Evolutionary conservation across 306 rosid genomes (phyloP).

Genomic region (Lagenaria siceraria): DNA sequence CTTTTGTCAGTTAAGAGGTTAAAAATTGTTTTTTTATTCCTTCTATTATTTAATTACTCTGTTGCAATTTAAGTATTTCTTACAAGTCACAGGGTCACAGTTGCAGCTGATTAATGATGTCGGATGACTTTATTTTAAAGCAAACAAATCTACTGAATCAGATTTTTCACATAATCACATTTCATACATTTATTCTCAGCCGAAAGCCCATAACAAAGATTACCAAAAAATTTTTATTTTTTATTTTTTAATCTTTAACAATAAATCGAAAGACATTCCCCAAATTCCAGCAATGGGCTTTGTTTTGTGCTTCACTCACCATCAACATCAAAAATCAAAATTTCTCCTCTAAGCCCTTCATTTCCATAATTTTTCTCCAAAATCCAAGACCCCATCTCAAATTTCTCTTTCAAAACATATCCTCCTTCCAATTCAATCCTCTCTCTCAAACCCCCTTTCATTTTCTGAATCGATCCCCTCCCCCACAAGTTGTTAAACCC

Average conservation of each 20-base stretch:
- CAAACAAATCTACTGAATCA: neutral
- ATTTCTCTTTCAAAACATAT: neutral
- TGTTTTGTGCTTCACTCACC: neutral
- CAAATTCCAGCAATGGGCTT: neutral
- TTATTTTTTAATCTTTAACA: neutral
- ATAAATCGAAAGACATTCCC: neutral
- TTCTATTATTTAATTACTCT: neutral
- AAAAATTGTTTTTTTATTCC: neutral
- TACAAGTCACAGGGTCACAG: neutral
- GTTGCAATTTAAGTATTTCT: neutral
- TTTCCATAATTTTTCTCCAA: neutral
- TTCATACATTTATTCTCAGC: neutral
- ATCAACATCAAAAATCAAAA: neutral
- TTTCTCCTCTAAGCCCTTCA: neutral
- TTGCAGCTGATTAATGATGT: neutral
- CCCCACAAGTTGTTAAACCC: neutral
- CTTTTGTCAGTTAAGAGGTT: neutral
- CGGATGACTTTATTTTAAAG: neutral
- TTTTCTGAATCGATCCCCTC: neutral
- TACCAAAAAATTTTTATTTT: neutral
- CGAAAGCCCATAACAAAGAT: neutral
- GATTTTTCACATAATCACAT: conserved; percentile 5
- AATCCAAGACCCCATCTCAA: neutral
- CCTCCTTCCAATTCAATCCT: neutral
- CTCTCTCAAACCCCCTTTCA: neutral